Base-by-base conservation (phyloP, 495 filamentous ascomycete genomes). In the Neurospora sp. region DNA sequence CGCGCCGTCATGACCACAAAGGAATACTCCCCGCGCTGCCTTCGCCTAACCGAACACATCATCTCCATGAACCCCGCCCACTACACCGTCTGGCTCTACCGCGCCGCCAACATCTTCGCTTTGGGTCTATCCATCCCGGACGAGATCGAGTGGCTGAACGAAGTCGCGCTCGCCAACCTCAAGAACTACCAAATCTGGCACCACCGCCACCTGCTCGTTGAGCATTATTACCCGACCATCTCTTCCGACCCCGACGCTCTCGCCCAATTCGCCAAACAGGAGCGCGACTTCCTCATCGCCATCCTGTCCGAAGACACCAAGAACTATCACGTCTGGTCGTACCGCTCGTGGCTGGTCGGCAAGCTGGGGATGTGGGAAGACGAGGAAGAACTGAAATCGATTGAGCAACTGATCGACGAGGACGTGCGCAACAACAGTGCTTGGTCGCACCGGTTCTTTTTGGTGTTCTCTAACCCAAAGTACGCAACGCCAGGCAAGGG, bases 151-250 rank as follows among this genome's bases (percentile, higher is more conserved):
- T 99, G 94, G 93, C 82, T 99, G 31, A 97, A 97, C 78, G 84
- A 86, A 3, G 87, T 97, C 21, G 91, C 96, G 5, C 83, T 97
- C 59, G 87, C 88, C 36, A 90, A 97, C 78, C 88, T 95, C 77
- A 99, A 99, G 81, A 99, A 98, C 81, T 99, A 98, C 83, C 96
- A 99, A 81, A 98, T 98, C 79, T 98, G 96, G 96, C 94, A 97
- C 78, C 96, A 98, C 81, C 92, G 96, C 36, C 93, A 97, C 81
- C 86, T 94, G 42, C 83, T 99, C 24, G 87, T 97, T 79, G 87
- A 92, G 70, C 83, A 88, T 77, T 88, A 92, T 78, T 85, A 83
- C 79, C 86, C 89, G 3, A 82, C 81, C 4, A 82, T 91, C 62
- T 75, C 85, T 19, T 84, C 74, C 11, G 73, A 79, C n/a, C 73